Percentiles rank a stretch among this genome's conserved stretches.
Conservation (phyloP, 1,139 yeast species). For the Zygoascus meyerae region DNA sequence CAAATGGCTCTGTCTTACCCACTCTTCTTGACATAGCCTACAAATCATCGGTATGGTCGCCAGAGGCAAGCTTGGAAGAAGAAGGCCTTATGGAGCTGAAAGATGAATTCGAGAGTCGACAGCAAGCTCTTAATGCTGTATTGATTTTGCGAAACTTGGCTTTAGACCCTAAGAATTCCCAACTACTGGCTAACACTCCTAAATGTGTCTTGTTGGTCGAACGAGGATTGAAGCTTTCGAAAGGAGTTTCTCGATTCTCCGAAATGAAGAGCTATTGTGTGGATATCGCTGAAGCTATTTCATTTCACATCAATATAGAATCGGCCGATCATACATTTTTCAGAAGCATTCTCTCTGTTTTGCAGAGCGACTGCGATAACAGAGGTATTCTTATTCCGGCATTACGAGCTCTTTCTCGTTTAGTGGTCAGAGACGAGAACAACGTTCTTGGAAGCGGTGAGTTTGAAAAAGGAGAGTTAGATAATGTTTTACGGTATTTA, state of each 20-base stretch:
- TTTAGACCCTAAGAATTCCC: constrained; percentile 80
- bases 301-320: constrained; percentile 76
- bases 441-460: constrained; percentile 36
- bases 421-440: constrained; percentile 36
- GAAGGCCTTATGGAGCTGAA: constrained; percentile 22
- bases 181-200: constrained; percentile 56
- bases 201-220: constrained; percentile 36
- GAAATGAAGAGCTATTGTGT: constrained; percentile 67
- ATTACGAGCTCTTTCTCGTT: constrained; percentile 35
- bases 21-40: constrained; percentile 37
- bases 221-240: constrained; percentile 42
- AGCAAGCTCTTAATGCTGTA: constrained; percentile 54
- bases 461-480: constrained; percentile 15
- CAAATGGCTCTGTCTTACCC: constrained; percentile 44
- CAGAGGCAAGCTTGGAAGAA: constrained; percentile 4
- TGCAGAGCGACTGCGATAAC: constrained; percentile 28
- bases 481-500: constrained; percentile 42
- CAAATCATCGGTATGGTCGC: constrained; percentile 9
- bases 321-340: constrained; percentile 42
- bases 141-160: constrained; percentile 72
- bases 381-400: constrained; percentile 37
- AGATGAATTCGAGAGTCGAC: constrained; percentile 34
- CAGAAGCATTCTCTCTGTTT: constrained; percentile 20
- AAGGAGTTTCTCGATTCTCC: constrained; percentile 34
- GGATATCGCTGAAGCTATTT: constrained; percentile 79